These are phyloP conservation scores for Isoetes engelmannii DNA, from an alignment of 83 land plant species.

Conservation along the genomic window DNA sequence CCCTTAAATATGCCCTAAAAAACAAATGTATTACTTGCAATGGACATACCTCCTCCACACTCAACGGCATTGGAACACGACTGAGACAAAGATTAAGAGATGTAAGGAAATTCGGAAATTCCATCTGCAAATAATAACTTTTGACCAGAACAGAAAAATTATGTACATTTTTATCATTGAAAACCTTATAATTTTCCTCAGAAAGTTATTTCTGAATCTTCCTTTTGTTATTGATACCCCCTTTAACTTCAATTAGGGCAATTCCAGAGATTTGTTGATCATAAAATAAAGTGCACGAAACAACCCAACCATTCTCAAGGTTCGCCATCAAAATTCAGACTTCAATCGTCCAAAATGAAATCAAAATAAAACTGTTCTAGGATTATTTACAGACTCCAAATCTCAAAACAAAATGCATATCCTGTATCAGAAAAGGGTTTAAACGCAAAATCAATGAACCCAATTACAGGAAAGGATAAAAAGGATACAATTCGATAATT, in stretches of 20 bases:
- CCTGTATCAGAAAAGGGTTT: background rate
- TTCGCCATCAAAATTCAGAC: background rate
- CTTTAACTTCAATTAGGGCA: background rate
- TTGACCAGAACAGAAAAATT: too few species aligned
- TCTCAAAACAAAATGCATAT: too few species aligned
- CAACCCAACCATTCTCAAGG: background rate
- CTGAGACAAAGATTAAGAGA: slow-evolving; percentile 21
- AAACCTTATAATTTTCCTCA: background rate
- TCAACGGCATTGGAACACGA: slow-evolving; percentile 71
- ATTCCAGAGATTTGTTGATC: background rate
- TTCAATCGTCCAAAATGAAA: background rate
- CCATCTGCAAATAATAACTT: background rate
- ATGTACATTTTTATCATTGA: background rate
- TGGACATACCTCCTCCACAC: slow-evolving; percentile 55
- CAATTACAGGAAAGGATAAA: background rate
- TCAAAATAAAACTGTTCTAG: background rate
- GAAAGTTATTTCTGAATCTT: background rate
- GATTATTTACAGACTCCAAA: too few species aligned
- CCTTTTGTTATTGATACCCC: background rate
- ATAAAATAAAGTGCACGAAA: background rate
- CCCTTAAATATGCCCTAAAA: background rate
- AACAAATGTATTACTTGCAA: background rate
- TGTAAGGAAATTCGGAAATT: background rate
- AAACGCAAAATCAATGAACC: background rate
- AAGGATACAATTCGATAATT: slow-evolving; percentile 65